Conservation (phyloP, 1,284 basidiomycete genomes). For the Sporisorium exsertum region DNA sequence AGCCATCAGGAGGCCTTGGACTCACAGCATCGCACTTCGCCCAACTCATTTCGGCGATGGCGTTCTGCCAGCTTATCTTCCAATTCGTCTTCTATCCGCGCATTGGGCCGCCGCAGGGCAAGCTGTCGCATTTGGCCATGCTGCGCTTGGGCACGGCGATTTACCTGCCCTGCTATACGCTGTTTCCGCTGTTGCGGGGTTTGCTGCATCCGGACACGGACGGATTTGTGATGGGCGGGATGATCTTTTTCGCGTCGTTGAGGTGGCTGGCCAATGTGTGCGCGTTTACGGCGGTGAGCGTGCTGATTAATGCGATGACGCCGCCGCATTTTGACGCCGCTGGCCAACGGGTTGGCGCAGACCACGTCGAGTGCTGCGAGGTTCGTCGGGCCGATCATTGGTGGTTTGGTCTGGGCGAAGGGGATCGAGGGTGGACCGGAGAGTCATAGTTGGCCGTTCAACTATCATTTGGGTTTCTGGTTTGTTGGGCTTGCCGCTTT, state of each 20-base stretch:
- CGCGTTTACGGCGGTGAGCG: conserved; percentile 68
- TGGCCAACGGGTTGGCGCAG: conserved; percentile 71
- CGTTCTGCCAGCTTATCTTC: conserved; percentile 61
- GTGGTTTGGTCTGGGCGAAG: conserved; percentile 66
- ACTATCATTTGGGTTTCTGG: conserved; percentile 66
- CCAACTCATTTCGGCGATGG: conserved; percentile 67
- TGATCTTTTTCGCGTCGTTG: conserved; percentile 69
- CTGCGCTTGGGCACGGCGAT: conserved; percentile 59
- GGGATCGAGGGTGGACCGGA: conserved; percentile 58
- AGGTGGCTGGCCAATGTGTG: conserved; percentile 70
- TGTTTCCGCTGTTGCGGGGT: conserved; percentile 71
- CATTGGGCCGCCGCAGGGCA: conserved; percentile 69
- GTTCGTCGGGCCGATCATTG: conserved; percentile 69
- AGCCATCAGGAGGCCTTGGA: conserved; percentile 64
- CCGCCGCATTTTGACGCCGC: conserved; percentile 70
- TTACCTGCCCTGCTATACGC: conserved; percentile 54
- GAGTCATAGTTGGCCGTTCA: conserved; percentile 58
- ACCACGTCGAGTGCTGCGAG: conserved; percentile 69
- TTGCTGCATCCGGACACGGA: conserved; percentile 68
- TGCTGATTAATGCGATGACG: conserved; percentile 70
- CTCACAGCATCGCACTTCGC: conserved; percentile 69
- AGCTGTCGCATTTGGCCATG: conserved; percentile 66
- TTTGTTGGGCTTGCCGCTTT: conserved; percentile 61
- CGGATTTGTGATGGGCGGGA: conserved; percentile 71
- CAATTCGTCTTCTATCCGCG: conserved; percentile 76